Evolutionary conservation across 352 stramenopile species (phyloP).

Genomic region (Globisporangium perplexum): DNA sequence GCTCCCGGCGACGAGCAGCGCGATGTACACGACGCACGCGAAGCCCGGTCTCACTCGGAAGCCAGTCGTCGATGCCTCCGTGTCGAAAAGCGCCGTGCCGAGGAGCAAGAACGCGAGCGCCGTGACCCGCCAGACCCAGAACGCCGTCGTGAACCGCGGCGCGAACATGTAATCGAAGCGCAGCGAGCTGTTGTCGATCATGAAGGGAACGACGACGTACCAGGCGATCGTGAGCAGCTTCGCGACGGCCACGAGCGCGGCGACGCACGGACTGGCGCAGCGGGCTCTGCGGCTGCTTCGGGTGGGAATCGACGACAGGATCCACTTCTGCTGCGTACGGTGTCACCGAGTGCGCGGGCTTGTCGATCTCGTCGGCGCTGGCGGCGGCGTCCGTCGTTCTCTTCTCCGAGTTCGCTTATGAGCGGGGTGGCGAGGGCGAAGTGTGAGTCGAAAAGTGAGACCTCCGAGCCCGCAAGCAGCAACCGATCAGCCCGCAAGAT

Average conservation of each 20-base stretch:
- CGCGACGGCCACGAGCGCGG: background rate
- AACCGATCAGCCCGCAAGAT: too few relatives aligned
- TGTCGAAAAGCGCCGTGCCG: too few relatives aligned
- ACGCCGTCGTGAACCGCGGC: background rate
- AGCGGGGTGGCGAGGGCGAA: too few relatives aligned
- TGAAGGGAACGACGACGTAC: background rate
- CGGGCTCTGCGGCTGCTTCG: background rate
- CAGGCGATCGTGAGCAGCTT: background rate
- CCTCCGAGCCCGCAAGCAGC: too few relatives aligned
- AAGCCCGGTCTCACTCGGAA: too few relatives aligned
- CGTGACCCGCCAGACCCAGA: conserved; percentile 5
- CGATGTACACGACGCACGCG: too few relatives aligned
- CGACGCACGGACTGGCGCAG: background rate
- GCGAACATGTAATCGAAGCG: background rate
- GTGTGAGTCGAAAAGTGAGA: too few relatives aligned
- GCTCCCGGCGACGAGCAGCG: background rate
- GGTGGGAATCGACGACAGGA: background rate
- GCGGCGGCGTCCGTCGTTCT: too few relatives aligned
- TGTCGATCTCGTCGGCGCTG: too few relatives aligned
- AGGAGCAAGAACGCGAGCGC: background rate
- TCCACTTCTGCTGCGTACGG: background rate
- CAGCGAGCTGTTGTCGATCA: background rate
- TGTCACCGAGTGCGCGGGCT: too few relatives aligned
- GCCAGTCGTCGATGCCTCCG: too few relatives aligned
- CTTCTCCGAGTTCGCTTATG: too few relatives aligned